Evolutionary conservation across 2,329 filamentous ascomycete genomes (phyloP), one percentile per base, ranked within the genome.

Genomic region (Aspergillus sp.): DNA sequence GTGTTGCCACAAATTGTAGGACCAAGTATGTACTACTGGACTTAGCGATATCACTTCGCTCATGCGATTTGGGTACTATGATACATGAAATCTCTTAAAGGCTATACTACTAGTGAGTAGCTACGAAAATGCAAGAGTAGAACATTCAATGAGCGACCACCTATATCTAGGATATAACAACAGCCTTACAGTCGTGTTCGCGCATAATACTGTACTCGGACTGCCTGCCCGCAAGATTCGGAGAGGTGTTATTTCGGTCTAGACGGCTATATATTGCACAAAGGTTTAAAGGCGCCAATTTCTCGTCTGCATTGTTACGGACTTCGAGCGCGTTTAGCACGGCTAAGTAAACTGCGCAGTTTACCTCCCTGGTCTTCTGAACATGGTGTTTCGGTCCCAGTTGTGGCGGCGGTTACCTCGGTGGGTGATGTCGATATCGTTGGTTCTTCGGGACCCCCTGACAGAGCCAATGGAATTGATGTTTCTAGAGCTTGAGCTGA

Each of bases 281-380:
- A 17, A 37, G 9, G 3, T 35, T 4, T 23, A 37, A 40, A 9
- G 14, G 15, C 17, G 37, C 17, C 19, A 19, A 7, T 4, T 21
- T 21, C n/a, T 11, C 4, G 3, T 17, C 37, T 49, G 23, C 11
- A 40, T 21, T 9, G 15, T 43, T 17, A 48, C 19, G 49, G 49
- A 19, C 25, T 52, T 50, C 44, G 41, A 52, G 56, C 56, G 21
- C 63, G 63, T 44, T 64, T 63, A 6, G 62, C 62, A 33, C 65
- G 65, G 49, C 39, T 60, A 46, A 71, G 57, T 17, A 70, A 60
- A 23, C 55, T 61, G 12, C 61, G 63, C 45, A 72, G 49, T 17
- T 64, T 65, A 23, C 62, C 52, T 27, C 52, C 55, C 15, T 67
- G 61, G 41, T 56, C 54, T 33, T 62, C 66, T 19, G 57, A 33